A percentile compares a stretch with the other conserved stretches of the same genome.
phyloP scores from a whole-genome alignment of 2,329 filamentous ascomycete genomes.

The Diplodia scrobiculata region DNA sequence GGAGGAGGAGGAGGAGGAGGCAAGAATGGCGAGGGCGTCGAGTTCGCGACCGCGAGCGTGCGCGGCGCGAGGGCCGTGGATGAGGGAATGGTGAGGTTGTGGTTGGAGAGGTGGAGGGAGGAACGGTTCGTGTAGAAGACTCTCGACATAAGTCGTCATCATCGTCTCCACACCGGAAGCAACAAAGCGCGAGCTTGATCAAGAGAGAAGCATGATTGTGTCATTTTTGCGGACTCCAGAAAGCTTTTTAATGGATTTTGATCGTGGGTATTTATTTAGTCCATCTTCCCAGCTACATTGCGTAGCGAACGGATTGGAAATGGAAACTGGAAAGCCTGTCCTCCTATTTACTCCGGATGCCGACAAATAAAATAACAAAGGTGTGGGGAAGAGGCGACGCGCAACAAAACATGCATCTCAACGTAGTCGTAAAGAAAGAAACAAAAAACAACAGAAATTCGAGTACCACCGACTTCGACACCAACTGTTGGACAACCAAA shows the following conservation, averaged over 20 bases:
- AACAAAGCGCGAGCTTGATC: neutral
- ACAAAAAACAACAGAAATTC: neutral
- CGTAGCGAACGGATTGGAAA: neutral
- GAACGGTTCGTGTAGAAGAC: neutral
- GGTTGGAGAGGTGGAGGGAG: neutral
- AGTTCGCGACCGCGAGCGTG: constrained; percentile 17
- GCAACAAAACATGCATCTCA: constrained; percentile 5
- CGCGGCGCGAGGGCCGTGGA: neutral
- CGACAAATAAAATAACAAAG: neutral
- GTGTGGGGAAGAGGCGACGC: neutral
- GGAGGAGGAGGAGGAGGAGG: neutral
- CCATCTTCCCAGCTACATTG: neutral
- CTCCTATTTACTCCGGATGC: constrained; percentile 18
- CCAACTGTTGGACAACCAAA: neutral
- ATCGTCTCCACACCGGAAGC: neutral
- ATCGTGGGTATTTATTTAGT: constrained; percentile 7
- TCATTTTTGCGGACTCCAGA: neutral
- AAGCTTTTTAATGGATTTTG: neutral
- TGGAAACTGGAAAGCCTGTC: neutral
- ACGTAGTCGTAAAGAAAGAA: neutral
- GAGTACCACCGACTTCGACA: neutral
- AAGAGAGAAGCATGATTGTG: neutral
- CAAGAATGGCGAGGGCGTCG: constrained; percentile 3
- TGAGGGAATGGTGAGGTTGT: neutral
- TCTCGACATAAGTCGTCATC: neutral